Base-by-base conservation (phyloP, 495 filamentous ascomycete species). In the Tuber umbilicatum region DNA sequence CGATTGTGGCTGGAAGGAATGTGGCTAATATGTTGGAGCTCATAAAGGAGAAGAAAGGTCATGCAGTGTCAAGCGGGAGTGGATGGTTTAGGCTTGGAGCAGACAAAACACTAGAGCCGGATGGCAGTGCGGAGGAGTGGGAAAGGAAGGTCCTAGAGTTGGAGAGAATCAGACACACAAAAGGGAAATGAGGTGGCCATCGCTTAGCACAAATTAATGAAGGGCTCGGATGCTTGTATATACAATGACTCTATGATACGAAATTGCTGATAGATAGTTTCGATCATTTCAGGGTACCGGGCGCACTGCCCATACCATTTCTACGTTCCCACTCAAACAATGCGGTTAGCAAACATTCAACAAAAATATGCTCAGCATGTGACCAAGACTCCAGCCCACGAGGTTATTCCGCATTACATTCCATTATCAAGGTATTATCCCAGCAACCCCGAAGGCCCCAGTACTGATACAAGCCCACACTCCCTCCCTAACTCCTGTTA, bases 1-100 rank as follows among this genome's bases (percentile, higher is more conserved):
- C 94, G 0, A 83, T 86, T 43, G 88, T 89, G 31, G 90, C 91
- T 5, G 83, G 93, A n/a, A 86, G 86, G 4, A 96, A 96, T 83
- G 92, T 93, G 91, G 85, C 85, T 38, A 85, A 83, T 17, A 96
- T 96, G 93, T 88, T 91, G 0, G 81, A 83, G 21, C 78, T 84
- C 23, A 85, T 93, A 55, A 86, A 89, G 40, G 82, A 84, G 70
- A 89, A 90, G 35, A 85, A 82, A 76, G 60, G 79, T 80, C 21
- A 83, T 84, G 71, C 83, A 84, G 76, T 85, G 79, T 70, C 81
- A 79, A 5, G 81, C 72, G 50, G 74, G 47, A 50, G 73, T 12
- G 82, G 41, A 82, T 83, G 74, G 75, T 85, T 86, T 55, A 86
- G 89, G 76, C 85, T 89, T 70, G 89, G 87, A 82, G 85, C 87